phyloP scores from a whole-genome alignment of 2,329 filamentous ascomycete species.

The Botryotinia globosa region DNA sequence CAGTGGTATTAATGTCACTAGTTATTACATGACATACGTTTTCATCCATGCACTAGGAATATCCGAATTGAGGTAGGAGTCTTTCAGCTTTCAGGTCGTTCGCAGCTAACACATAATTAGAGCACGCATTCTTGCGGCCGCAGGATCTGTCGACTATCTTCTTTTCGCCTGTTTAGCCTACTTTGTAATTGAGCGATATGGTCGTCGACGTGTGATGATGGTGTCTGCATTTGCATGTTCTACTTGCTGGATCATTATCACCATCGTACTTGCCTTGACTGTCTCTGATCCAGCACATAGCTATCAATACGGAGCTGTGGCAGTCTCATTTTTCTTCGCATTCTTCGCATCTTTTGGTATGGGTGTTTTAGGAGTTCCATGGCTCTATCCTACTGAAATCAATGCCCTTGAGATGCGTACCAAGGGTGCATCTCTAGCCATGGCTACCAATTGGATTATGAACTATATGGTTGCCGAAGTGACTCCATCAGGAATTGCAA shows the following conservation, averaged over 20 bases:
- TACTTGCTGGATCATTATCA: conserved; percentile 45
- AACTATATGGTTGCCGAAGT: conserved; percentile 49
- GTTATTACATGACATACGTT: conserved; percentile 40
- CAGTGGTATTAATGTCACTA: conserved; percentile 44
- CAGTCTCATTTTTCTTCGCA: conserved; percentile 44
- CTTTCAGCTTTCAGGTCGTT: background rate
- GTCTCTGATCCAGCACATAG: conserved; percentile 30
- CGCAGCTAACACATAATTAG: conserved; percentile 25
- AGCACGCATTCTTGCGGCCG: conserved; percentile 45
- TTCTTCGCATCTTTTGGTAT: conserved; percentile 57
- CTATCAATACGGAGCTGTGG: conserved; percentile 49
- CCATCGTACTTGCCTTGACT: conserved; percentile 36
- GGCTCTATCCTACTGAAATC: conserved; percentile 57
- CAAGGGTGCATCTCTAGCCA: conserved; percentile 54
- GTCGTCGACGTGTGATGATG: conserved; percentile 66
- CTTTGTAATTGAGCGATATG: conserved; percentile 49
- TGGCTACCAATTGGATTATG: conserved; percentile 48
- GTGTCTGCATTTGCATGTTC: conserved; percentile 43
- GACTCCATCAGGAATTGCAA: conserved; percentile 39
- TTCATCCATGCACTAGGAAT: conserved; percentile 44
- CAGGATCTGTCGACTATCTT: conserved; percentile 48
- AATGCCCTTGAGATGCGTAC: conserved; percentile 52
- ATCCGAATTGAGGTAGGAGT: conserved; percentile 31
- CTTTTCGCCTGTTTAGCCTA: conserved; percentile 41
- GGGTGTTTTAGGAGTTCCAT: conserved; percentile 31